phyloP scores from a whole-genome alignment of 2,329 filamentous ascomycete genomes.

The Colletotrichum kahawae region DNA sequence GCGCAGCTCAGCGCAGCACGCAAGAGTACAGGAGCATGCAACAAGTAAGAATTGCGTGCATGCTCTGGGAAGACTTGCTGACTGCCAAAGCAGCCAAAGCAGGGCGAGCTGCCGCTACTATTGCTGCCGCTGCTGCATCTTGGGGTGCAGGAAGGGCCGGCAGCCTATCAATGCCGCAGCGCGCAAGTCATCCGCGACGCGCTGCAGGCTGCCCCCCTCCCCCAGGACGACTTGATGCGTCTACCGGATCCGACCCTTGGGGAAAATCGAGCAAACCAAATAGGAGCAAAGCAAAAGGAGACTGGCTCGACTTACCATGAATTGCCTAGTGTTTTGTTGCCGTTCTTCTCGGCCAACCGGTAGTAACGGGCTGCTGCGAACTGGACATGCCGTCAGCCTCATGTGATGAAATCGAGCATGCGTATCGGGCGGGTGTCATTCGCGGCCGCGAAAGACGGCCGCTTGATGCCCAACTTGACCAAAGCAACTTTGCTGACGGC shows the following conservation, averaged over 20 bases:
- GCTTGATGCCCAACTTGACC: constrained; percentile 43
- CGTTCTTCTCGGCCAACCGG: constrained; percentile 86
- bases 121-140: neutral
- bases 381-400: constrained; percentile 62
- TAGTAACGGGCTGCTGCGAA: constrained; percentile 88
- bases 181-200: constrained; percentile 35
- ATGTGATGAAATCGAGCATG: constrained; percentile 38
- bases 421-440: neutral
- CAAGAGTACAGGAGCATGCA: neutral
- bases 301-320: constrained; percentile 75
- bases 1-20: neutral
- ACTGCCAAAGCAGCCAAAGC: constrained; percentile 7
- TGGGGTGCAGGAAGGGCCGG: constrained; percentile 18
- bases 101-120: constrained; percentile 6
- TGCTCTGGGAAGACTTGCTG: neutral
- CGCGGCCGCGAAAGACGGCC: constrained; percentile 21
- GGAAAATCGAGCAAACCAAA: constrained; percentile 16
- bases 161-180: constrained; percentile 37
- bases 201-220: neutral
- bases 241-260: neutral
- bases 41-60: constrained; percentile 4
- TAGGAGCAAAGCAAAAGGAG: constrained; percentile 13
- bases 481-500: neutral
- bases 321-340: constrained; percentile 90
- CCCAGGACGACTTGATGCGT: neutral